A percentile compares a stretch with the other conserved stretches of the same genome.
These are phyloP conservation scores for Dalbergia oliveri DNA, from an alignment of 306 rosid species.

Conservation along the genomic window DNA sequence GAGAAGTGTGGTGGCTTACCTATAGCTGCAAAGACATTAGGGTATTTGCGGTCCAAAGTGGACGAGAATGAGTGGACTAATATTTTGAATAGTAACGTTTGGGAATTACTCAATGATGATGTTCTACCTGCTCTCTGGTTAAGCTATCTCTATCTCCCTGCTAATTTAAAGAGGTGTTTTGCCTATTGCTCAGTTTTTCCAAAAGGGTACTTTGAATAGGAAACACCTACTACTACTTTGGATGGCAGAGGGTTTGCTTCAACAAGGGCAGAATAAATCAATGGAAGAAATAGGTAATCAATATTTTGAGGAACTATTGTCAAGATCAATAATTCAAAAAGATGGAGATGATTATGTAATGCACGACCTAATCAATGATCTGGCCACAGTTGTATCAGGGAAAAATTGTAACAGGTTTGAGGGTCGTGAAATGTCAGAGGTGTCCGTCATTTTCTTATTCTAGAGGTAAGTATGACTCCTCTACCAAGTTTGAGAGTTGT, in stretches of 20 bases:
- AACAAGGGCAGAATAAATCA: neutral
- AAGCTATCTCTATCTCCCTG: constrained; percentile 20
- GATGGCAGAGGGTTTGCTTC: constrained; percentile 54
- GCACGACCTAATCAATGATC: constrained; percentile 47
- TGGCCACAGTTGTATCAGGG: constrained; percentile 33
- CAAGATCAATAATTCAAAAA: constrained; percentile 42
- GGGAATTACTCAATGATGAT: constrained; percentile 50
- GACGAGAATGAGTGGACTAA: constrained; percentile 53
- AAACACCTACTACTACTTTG: constrained; percentile 23
- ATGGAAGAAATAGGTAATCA: constrained; percentile 44
- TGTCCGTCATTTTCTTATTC: constrained; percentile 35
- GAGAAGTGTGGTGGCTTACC: constrained; percentile 57
- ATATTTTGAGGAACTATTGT: constrained; percentile 42
- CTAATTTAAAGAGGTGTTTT: constrained; percentile 16
- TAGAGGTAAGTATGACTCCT: neutral
- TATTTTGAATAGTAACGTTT: constrained; percentile 43
- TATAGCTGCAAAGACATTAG: constrained; percentile 52
- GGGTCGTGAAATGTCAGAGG: neutral
- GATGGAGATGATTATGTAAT: constrained; percentile 32
- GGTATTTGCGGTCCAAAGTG: constrained; percentile 42
- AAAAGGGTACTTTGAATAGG: constrained; percentile 17
- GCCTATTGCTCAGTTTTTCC: constrained; percentile 35
- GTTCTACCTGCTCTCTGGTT: constrained; percentile 42
- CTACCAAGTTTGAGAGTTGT: neutral
- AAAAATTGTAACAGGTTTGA: neutral